Conservation (phyloP, 1,284 basidiomycete genomes). For the Amylostereum areolatum region DNA sequence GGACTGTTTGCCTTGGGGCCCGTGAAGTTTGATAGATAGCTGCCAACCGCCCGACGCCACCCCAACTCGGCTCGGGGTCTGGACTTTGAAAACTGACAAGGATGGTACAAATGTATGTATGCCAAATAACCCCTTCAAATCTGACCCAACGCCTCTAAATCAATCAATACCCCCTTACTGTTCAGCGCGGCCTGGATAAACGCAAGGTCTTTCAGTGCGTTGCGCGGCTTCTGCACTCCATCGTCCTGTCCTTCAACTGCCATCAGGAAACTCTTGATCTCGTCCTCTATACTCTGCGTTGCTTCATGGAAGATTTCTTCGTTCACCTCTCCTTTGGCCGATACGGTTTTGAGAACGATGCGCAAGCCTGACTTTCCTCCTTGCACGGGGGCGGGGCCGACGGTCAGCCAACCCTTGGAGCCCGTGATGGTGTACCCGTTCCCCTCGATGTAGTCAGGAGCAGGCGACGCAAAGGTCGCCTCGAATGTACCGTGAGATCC, state of each 20-base stretch:
- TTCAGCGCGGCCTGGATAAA: constrained; percentile 74
- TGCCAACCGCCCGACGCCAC: no score
- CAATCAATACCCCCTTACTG: constrained; percentile 57
- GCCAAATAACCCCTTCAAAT: not conserved
- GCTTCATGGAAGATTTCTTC: constrained; percentile 46
- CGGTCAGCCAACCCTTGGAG: constrained; percentile 50
- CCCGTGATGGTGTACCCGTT: constrained; percentile 53
- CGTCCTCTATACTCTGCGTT: constrained; percentile 48
- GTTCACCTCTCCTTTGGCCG: constrained; percentile 37
- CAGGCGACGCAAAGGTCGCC: constrained; percentile 53
- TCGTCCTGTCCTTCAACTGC: constrained; percentile 41
- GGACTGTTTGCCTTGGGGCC: no score
- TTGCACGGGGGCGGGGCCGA: constrained; percentile 26
- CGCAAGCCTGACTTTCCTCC: constrained; percentile 22
- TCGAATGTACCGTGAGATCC: constrained; percentile 55
- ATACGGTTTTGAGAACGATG: constrained; percentile 33
- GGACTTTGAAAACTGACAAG: no score
- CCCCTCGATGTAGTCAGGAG: constrained; percentile 18
- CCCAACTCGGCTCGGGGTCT: no score
- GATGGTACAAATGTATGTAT: not conserved
- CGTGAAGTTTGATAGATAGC: no score
- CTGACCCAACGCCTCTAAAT: constrained; percentile 39
- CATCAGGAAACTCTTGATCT: constrained; percentile 58
- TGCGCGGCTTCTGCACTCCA: constrained; percentile 46
- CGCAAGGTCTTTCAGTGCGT: constrained; percentile 66